These are phyloP conservation scores for Fusarium sp. DNA, from an alignment of 2,329 filamentous ascomycete genomes.

Conservation along the genomic window DNA sequence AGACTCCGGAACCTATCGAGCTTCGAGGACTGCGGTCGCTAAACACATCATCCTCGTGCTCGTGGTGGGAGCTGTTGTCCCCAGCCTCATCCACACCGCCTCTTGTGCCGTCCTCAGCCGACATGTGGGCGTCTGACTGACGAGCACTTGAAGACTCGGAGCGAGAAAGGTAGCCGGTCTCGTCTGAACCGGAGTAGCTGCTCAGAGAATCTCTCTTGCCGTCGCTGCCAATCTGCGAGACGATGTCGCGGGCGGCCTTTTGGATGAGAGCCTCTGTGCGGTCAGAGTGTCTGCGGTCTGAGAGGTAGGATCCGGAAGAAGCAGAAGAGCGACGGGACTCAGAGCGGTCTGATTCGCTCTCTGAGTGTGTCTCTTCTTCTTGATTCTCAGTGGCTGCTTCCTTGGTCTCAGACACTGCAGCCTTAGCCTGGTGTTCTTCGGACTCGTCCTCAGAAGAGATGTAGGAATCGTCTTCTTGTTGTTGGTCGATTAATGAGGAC, in stretches of 20 bases:
- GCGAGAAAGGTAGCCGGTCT: conserved; percentile 39
- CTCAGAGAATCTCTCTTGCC: conserved; percentile 40
- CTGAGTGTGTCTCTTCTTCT: conserved; percentile 27
- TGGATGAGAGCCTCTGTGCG: conserved; percentile 63
- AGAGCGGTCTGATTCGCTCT: conserved; percentile 32
- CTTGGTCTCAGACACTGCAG: conserved; percentile 14
- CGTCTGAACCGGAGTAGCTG: conserved; percentile 32
- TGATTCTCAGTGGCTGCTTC: conserved; percentile 9
- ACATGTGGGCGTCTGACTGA: conserved; percentile 39
- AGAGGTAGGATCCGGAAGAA: conserved; percentile 36
- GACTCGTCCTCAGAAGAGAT: conserved; percentile 20
- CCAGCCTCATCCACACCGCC: conserved; percentile 44
- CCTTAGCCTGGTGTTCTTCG: conserved; percentile 13
- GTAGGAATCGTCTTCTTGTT: conserved; percentile 11
- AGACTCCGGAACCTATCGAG: conserved; percentile 60
- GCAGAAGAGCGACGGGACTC: conserved; percentile 38
- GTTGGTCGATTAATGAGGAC: conserved; percentile 17
- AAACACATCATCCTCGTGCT: conserved; percentile 65
- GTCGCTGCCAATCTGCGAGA: conserved; percentile 56
- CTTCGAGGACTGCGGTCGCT: conserved; percentile 65
- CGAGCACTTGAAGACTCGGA: conserved; percentile 41
- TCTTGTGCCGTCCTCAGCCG: conserved; percentile 31
- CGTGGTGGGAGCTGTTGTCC: conserved; percentile 60
- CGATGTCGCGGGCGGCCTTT: conserved; percentile 59
- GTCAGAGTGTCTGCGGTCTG: conserved; percentile 51